Evolutionary conservation across 768 basidiomycete genomes (phyloP), one percentile per base, ranked within the genome.

Genomic region (Kwoniella dendrophila): DNA sequence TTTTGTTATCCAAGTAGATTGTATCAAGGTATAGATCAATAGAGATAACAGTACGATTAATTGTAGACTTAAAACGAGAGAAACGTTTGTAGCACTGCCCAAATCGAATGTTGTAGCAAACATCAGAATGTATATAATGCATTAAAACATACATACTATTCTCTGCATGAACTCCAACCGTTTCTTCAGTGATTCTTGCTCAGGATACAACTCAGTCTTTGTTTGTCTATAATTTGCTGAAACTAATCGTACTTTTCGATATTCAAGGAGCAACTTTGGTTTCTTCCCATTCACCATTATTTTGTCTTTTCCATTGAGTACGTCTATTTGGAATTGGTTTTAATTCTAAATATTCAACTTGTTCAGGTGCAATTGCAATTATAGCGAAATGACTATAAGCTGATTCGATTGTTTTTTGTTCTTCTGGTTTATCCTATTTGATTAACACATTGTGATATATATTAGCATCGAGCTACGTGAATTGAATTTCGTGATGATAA

Each of bases 281-380:
- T 63, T 71, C 62, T 22, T 71, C 58, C 74, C 74, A 75, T 27
- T 55, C 36, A 3, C 69, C 72, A 36, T 70, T 67, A 18, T n/a
- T 36, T 48, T 70, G 49, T 45, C 54, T 62, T 2, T 34, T 69
- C 72, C 72, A 78, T 20, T 73, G 74, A 0, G 70, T 73, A 12
- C 74, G 49, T 29, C 59, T 56, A 57, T 78, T 78, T 4, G 77
- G 77, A 14, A 67, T 60, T 12, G 67, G 62, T 47, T 76, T 77
- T 34, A 78, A 70, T 49, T 78, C 74, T 52, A 78, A 66, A 32
- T 61, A 64, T 48, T 78, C 77, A 38, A 73, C 67, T 10, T 56
- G 62, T 4, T 63, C 48, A 4, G 71, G 64, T 4, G 56, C 52
- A 61, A 78, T 72, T 22, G 71, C 72, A 24, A 78, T 56, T 30